phyloP scores from a whole-genome alignment of 2,329 filamentous ascomycete species.

The Colletotrichum australisinense region DNA sequence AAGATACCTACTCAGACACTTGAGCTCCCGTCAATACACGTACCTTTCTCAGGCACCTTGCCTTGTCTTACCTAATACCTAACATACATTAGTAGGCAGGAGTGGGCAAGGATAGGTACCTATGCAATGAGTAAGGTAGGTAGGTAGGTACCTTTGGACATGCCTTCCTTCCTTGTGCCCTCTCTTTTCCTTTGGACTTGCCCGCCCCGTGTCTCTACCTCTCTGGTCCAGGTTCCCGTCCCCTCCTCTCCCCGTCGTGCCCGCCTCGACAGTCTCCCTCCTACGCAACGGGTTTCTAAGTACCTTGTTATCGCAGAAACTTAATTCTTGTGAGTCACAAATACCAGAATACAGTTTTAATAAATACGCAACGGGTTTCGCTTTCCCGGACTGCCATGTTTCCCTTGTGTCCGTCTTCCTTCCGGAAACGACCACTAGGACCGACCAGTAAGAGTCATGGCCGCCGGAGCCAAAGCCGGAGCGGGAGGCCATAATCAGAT shows the following conservation, averaged over 20 bases:
- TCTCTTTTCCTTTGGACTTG: not conserved
- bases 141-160: not conserved
- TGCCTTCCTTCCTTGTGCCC: conserved; percentile 2
- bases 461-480: not conserved
- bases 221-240: not conserved
- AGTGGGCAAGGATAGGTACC: conserved; percentile 11
- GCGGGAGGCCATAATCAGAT: not conserved
- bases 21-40: not conserved
- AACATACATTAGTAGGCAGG: not conserved
- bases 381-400: not conserved
- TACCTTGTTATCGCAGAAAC: too few relatives aligned
- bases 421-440: not conserved
- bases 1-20: not conserved
- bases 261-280: not conserved
- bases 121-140: not conserved
- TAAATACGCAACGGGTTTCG: not conserved
- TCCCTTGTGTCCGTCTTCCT: not conserved
- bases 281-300: not conserved
- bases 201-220: not conserved
- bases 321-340: too few relatives aligned
- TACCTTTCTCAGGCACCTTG: too few relatives aligned
- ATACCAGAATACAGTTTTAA: too few relatives aligned
- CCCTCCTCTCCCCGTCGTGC: not conserved
- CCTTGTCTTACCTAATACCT: not conserved
- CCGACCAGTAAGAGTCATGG: not conserved